Evolutionary conservation across 495 filamentous ascomycete genomes (phyloP), one percentile per base, ranked within the genome.

Genomic region (Opeltia flavorubescens): DNA sequence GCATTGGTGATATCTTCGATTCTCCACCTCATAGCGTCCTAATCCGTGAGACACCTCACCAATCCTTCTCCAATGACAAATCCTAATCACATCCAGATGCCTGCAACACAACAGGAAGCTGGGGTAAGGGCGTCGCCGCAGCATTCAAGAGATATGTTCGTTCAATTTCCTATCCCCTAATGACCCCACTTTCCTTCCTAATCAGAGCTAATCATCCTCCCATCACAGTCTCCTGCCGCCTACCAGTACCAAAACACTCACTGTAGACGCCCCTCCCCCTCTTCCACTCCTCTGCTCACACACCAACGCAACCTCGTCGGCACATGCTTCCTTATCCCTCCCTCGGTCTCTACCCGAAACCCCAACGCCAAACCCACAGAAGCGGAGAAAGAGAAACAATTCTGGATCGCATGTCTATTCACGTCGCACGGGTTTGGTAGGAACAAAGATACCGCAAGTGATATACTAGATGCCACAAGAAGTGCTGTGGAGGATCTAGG

Each of bases 391-490:
- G 48, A 42, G 5, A 63, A 60, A 26, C 50, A 45, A 9, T 67
- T 70, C 27, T 75, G 69, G 68, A 61, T 75, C 6, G 57, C 70
- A 11, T 75, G 71, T 39, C 58, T 75, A 0, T 72, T 75, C 33
- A 72, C 68, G 0, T 69, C 64, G 0, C 15, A 38, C 0, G 49
- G 50, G 0, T 69, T 60, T 44, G 69, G 70, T 0, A 45, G 44
- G 0, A 48, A 25, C 4, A 44, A 45, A 0, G 40, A 42, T 29
- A 17, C 33, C 0, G 50, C 55, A 0, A 52, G 62, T 0, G 39
- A 51, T 8, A 68, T 75, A 34, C 23, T 68, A 11, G 59, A 55
- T 5, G 64, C 62, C 24, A 71, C 69, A 0, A 46, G 44, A 26
- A 52, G 60, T 17, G 70, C 71, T 4, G 44, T 75, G 4, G 28